These are phyloP conservation scores for Boletus reticuloceps DNA, from an alignment of 768 basidiomycete genomes.

Conservation along the genomic window DNA sequence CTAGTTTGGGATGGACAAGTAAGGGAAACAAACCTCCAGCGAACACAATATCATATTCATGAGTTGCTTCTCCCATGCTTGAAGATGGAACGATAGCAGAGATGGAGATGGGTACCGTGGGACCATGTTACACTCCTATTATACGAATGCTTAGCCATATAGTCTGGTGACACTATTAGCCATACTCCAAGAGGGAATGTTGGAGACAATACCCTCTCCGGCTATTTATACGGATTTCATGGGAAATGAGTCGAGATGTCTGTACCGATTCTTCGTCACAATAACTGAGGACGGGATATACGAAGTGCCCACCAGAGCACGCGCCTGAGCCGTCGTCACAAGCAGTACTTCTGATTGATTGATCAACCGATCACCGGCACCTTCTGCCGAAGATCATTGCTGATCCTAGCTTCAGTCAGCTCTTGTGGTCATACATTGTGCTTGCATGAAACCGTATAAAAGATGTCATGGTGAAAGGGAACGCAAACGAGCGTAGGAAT, in stretches of 20 bases:
- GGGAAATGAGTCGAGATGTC: not conserved
- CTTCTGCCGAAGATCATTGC: not conserved
- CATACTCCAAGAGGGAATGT: conserved; percentile 6
- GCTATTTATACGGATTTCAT: conserved; percentile 5
- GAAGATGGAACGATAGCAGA: too few relatives aligned
- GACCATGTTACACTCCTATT: too few relatives aligned
- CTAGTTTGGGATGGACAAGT: not conserved
- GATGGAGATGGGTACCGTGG: too few relatives aligned
- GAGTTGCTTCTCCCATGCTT: not conserved
- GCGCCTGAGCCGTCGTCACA: too few relatives aligned
- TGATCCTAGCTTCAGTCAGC: not conserved
- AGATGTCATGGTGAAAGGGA: too few relatives aligned
- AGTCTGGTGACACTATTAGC: not conserved
- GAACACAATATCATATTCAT: conserved; percentile 49
- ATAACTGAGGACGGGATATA: too few relatives aligned
- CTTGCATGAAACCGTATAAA: too few relatives aligned
- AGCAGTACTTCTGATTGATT: not conserved
- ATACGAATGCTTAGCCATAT: not conserved
- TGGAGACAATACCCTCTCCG: not conserved
- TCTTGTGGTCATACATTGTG: not conserved
- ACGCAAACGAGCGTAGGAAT: too few relatives aligned
- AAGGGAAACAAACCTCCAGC: conserved; percentile 45
- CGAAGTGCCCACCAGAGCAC: too few relatives aligned
- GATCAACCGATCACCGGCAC: not conserved
- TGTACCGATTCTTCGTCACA: too few relatives aligned